phyloP scores from a whole-genome alignment of 148 eudicot species.

The Selenicereus undatus region DNA sequence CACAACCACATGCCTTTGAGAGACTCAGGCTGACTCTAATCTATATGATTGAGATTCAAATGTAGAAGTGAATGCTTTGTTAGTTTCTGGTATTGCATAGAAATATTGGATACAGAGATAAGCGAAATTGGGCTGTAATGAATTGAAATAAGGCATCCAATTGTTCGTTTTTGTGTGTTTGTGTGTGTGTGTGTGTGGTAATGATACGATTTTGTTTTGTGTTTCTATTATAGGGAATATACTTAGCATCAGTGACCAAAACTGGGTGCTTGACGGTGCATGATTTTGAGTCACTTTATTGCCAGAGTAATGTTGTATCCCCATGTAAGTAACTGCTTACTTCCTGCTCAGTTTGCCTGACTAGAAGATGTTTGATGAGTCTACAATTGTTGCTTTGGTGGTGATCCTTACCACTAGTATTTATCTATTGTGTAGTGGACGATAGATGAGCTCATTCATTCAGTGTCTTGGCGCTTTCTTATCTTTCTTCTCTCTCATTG shows the following conservation, averaged over 20 bases:
- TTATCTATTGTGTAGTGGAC: too few relatives aligned
- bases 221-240: conserved; percentile 66
- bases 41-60: background rate
- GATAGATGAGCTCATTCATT: too few relatives aligned
- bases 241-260: conserved; percentile 83
- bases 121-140: too few relatives aligned
- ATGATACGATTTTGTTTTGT: too few relatives aligned
- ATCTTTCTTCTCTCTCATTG: background rate
- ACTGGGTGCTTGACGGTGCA: conserved; percentile 83
- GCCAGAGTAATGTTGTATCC: conserved; percentile 42
- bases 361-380: background rate
- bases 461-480: background rate
- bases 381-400: background rate
- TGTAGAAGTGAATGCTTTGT: background rate
- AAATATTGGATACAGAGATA: background rate
- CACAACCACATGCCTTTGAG: background rate
- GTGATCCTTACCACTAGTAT: background rate
- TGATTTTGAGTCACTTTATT: conserved; percentile 68
- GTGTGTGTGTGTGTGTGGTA: too few relatives aligned
- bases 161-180: too few relatives aligned
- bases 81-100: background rate
- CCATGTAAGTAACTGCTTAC: conserved; percentile 24
- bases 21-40: background rate
- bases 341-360: conserved; percentile 1
- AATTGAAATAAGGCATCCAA: too few relatives aligned